Conservation (phyloP, 1,284 basidiomycete genomes). For the Apiotrichum veenhuisii region DNA sequence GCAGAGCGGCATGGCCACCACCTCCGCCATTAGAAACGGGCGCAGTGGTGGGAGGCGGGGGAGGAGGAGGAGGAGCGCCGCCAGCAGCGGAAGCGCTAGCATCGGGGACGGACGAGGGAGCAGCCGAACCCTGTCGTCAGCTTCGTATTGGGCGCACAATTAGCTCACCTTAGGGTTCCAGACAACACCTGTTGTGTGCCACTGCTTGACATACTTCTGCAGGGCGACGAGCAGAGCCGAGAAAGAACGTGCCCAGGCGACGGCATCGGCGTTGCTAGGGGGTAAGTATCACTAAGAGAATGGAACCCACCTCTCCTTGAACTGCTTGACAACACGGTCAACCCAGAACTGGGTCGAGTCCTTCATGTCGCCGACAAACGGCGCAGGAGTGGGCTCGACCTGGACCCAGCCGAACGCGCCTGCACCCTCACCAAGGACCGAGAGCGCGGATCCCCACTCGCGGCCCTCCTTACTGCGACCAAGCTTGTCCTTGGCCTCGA, state of each 20-base stretch:
- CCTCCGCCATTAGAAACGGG: constrained; percentile 48
- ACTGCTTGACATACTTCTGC: constrained; percentile 78
- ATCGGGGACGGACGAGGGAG: constrained; percentile 11
- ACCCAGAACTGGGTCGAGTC: constrained; percentile 87
- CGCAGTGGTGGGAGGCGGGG: constrained; percentile 55
- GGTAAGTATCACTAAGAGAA: neutral
- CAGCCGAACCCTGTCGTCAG: constrained; percentile 10
- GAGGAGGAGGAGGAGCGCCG: constrained; percentile 31
- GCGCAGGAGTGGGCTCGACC: constrained; percentile 62
- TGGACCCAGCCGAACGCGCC: constrained; percentile 90
- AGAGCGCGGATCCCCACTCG: constrained; percentile 78
- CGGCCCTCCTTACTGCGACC: constrained; percentile 62
- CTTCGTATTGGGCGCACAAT: constrained; percentile 14
- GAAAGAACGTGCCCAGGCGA: constrained; percentile 82
- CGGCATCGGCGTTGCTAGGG: constrained; percentile 77
- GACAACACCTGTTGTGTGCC: constrained; percentile 78
- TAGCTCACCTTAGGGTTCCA: constrained; percentile 78
- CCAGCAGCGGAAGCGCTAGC: neutral
- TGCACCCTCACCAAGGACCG: constrained; percentile 75
- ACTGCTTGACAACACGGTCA: constrained; percentile 87
- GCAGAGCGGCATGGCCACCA: constrained; percentile 76
- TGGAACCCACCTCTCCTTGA: constrained; percentile 74
- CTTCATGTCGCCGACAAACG: constrained; percentile 78
- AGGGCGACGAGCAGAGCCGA: constrained; percentile 69
- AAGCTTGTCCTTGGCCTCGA: constrained; percentile 76